Evolutionary conservation across 495 filamentous ascomycete genomes (phyloP), one percentile per base, ranked within the genome.

Genomic region (Xylaria scruposa): DNA sequence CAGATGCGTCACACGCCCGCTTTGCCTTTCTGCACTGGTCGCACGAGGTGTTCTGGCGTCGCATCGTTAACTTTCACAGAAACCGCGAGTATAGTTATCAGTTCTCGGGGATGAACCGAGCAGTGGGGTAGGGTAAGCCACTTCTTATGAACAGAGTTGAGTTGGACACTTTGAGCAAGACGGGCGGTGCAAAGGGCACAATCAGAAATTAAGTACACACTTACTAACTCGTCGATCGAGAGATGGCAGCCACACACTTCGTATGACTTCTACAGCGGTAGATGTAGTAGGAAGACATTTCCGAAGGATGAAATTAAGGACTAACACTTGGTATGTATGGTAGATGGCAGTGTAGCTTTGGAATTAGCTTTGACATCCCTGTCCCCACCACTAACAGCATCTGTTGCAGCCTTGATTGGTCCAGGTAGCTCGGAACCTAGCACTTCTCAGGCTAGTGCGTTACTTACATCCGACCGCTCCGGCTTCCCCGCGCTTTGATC

Each of bases 21-120:
- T 83, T 84, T n/a, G 81, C 81, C 64, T 83, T 85, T 33, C 83
- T 74, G 63, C 83, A 85, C 70, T 80, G 83, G 63, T 85, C 83
- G 66, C 83, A 85, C 63, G 81, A 83, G 58, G 79, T 80, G 67
- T 81, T 78, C 63, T 84, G 83, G 26, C 79, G 77, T 74, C 74
- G 47, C 68, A 49, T 70, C 56, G 21, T 51, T 51, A 51, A 51
- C n/a, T 24, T 24, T 51, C 49, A 24, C n/a, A 24, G 10, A 24
- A 51, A 24, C 9, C 9, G 10, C 21, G n/a, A 51, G 13, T n/a
- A 54, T 10, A 54, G 13, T 54, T 26, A 54, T 54, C 24, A 29
- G 51, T 29, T 29, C 51, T 54, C 24, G 24, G 51, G 51, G 24
- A 54, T 15, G 12, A 54, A 29, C 26, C 12, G 51, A 29, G 51